These are phyloP conservation scores for Auriculariales sp. DNA, from an alignment of 768 basidiomycete species.

Conservation along the genomic window DNA sequence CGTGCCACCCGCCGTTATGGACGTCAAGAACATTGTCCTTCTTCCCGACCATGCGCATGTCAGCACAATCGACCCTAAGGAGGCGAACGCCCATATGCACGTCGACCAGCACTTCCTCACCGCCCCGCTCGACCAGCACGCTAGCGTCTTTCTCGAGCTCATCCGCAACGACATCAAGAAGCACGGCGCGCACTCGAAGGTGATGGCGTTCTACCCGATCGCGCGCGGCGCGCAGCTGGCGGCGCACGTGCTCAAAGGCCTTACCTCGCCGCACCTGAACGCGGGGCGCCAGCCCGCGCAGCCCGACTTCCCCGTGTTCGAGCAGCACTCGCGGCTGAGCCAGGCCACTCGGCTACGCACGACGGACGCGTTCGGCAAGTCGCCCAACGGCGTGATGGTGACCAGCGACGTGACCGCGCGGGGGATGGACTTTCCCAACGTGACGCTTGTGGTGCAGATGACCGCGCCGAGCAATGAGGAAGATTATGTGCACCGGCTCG, in stretches of 20 bases:
- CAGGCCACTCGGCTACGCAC: constrained; percentile 34
- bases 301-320: constrained; percentile 19
- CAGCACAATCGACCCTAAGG: constrained; percentile 41
- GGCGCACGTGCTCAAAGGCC: constrained; percentile 16
- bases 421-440: constrained; percentile 56
- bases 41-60: constrained; percentile 27
- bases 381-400: constrained; percentile 30
- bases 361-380: constrained; percentile 32
- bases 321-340: constrained; percentile 44
- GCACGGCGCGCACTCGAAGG: constrained; percentile 17
- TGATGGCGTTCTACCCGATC: constrained; percentile 56
- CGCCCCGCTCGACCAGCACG: constrained; percentile 24
- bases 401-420: constrained; percentile 47
- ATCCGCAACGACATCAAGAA: constrained; percentile 19
- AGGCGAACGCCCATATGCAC: constrained; percentile 46
- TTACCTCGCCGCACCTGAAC: background rate
- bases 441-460: constrained; percentile 43
- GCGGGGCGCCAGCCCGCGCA: constrained; percentile 4
- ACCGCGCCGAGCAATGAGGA: constrained; percentile 20
- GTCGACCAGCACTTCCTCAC: constrained; percentile 36
- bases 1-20: constrained; percentile 24
- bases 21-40: constrained; percentile 25
- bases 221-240: constrained; percentile 39
- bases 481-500: constrained; percentile 27
- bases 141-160: constrained; percentile 29